Evolutionary conservation across 306 rosid genomes (phyloP).

Genomic region (Albizia julibrissin): DNA sequence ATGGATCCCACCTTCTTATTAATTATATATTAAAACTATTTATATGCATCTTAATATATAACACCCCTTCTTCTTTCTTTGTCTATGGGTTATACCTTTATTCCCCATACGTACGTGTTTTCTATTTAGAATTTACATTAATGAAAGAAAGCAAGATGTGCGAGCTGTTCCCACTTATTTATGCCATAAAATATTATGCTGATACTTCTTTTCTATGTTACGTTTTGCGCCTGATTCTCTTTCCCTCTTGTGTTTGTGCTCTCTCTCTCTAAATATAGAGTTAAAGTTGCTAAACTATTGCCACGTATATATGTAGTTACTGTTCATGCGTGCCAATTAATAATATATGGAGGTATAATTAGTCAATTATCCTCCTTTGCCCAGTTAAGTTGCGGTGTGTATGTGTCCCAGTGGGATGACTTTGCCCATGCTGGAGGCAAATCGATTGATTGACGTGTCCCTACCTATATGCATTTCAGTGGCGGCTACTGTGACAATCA

Average conservation of each 20-base stretch:
- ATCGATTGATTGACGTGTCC: conserved; percentile 23
- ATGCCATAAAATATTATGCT: not conserved
- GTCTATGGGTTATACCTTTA: not conserved
- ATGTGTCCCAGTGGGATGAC: not conserved
- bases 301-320: not conserved
- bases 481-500: not conserved
- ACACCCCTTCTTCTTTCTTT: not conserved
- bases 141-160: not conserved
- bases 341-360: conserved; percentile 6
- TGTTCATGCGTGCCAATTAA: not conserved
- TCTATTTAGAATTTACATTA: not conserved
- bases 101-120: not conserved
- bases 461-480: conserved; percentile 16
- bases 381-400: conserved; percentile 14
- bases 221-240: too few relatives aligned
- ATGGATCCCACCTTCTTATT: not conserved
- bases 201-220: not conserved
- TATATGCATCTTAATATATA: not conserved
- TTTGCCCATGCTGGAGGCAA: conserved; percentile 11
- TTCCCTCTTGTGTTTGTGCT: not conserved
- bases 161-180: not conserved
- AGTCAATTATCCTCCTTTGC: conserved; percentile 20
- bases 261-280: not conserved
- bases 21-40: too few relatives aligned
- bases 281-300: not conserved